Base-by-base conservation (phyloP, 306 rosid species). In the Acacia crassicarpa region DNA sequence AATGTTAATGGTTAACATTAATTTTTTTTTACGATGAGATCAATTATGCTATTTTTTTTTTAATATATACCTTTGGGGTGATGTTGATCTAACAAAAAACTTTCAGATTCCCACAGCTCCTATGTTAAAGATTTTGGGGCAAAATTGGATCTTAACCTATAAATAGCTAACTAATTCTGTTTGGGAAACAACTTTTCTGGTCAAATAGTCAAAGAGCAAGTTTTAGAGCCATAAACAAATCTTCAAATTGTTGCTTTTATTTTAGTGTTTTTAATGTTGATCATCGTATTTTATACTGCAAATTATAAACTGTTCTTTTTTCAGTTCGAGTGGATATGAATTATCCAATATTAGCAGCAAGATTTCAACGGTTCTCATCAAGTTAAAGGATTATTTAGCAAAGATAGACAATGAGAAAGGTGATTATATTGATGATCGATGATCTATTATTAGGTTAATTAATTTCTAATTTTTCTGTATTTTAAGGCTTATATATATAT, bases 381-480 rank as follows among this genome's bases (percentile, higher is more conserved):
- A 43, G 12, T 27, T 83, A 72, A 65, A 72, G 77, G 80, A 35
- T 27, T 67, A 83, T 65, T 53, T 86, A 58, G 59, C 2, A 35
- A 41, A 1, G 69, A 63, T 75, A 81, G 53, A 20, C 38, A n/a
- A 3, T 68, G 75, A 86, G 82, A 86, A 76, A 76, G 78, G 89
- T 86, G 35, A 61, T 54, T 4, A 48, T 3, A 14, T 12, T 48
- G 53, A 48, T 48, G 16, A 44, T 44, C 14, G 14, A n/a, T 19
- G 61, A 9, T 56, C 6, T 8, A 27, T 30, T 12, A 16, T 67
- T 10, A 63, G 22, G 11, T 23, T 23, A 11, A 22, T 59, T 23
- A 22, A 59, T 22, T 22, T 9, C 16, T 12, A 23, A 9, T 61
- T 9, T 51, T 2, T 54, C 8, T 9, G 13, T 44, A 44, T 9